Evolutionary conservation across 192 early-diverging fungal species (phyloP).

Genomic region (Neocallimastix lanati): DNA sequence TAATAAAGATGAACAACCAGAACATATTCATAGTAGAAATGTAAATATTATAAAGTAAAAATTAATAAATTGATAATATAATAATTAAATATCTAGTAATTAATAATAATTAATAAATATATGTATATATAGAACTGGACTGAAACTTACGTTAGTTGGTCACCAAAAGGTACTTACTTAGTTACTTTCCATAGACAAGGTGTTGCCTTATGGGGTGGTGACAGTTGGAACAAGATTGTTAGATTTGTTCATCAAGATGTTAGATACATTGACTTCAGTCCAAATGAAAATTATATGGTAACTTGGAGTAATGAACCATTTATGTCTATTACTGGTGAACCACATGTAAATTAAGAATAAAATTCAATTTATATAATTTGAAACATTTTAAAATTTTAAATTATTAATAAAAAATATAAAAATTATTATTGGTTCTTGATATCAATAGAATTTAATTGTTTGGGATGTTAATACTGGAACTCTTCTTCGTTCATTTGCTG

Average conservation of each 20-base stretch:
- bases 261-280: conserved; percentile 78
- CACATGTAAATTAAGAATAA: conserved; percentile 14
- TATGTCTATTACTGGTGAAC: conserved; percentile 38
- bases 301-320: conserved; percentile 83
- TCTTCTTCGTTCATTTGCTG: conserved; percentile 72
- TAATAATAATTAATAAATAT: too few species aligned
- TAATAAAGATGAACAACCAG: conserved; percentile 65
- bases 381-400: too few species aligned
- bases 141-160: conserved; percentile 85
- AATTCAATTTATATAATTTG: not conserved
- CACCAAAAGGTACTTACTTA: conserved; percentile 81
- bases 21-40: conserved; percentile 43
- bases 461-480: conserved; percentile 80
- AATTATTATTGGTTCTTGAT: too few species aligned
- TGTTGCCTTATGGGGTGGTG: conserved; percentile 89
- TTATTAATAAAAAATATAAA: too few species aligned
- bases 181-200: conserved; percentile 87
- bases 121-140: conserved; percentile 65
- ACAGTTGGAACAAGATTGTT: conserved; percentile 72
- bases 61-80: too few species aligned
- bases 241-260: conserved; percentile 83
- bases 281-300: conserved; percentile 82
- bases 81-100: too few species aligned
- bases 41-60: too few species aligned
- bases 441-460: conserved; percentile 35